Evolutionary conservation across 2,329 filamentous ascomycete genomes (phyloP).

Genomic region (Sclerotinia minor): DNA sequence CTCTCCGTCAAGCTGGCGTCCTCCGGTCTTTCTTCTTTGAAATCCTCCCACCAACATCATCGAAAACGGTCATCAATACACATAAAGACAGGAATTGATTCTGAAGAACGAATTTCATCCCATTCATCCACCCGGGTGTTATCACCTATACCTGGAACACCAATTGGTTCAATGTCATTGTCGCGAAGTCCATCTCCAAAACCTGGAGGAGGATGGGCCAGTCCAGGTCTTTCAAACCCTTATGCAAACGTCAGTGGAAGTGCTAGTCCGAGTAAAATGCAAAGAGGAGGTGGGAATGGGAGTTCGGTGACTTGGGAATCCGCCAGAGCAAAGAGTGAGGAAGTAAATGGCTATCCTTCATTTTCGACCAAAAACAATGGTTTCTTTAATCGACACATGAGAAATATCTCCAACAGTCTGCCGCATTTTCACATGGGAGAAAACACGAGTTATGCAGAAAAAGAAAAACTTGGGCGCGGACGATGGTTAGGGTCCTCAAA

Average conservation of each 20-base stretch:
- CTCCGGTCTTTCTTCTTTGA: conserved; percentile 21
- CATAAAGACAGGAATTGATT: conserved; percentile 24
- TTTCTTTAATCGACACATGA: conserved; percentile 84
- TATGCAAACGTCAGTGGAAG: conserved; percentile 59
- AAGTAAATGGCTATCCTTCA: conserved; percentile 72
- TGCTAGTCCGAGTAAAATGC: conserved; percentile 59
- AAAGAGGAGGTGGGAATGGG: conserved; percentile 52
- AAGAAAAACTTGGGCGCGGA: conserved; percentile 70
- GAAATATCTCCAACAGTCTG: conserved; percentile 75
- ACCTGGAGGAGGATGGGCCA: conserved; percentile 84
- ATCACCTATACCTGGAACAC: conserved; percentile 48
- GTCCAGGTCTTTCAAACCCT: conserved; percentile 72
- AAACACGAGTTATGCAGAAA: conserved; percentile 62
- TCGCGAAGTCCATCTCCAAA: conserved; percentile 86
- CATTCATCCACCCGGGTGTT: conserved; percentile 30
- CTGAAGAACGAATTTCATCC: conserved; percentile 25
- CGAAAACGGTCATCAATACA: conserved; percentile 26
- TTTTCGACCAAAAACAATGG: conserved; percentile 81
- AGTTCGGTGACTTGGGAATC: conserved; percentile 76
- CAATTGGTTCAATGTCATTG: conserved; percentile 69
- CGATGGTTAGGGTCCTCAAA: conserved; percentile 53
- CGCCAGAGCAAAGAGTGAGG: conserved; percentile 73
- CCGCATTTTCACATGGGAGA: conserved; percentile 64
- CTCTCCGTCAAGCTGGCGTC: conserved; percentile 24
- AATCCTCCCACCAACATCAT: conserved; percentile 23